phyloP scores from a whole-genome alignment of 1,139 yeast species.

The Kodamaea alishanica region DNA sequence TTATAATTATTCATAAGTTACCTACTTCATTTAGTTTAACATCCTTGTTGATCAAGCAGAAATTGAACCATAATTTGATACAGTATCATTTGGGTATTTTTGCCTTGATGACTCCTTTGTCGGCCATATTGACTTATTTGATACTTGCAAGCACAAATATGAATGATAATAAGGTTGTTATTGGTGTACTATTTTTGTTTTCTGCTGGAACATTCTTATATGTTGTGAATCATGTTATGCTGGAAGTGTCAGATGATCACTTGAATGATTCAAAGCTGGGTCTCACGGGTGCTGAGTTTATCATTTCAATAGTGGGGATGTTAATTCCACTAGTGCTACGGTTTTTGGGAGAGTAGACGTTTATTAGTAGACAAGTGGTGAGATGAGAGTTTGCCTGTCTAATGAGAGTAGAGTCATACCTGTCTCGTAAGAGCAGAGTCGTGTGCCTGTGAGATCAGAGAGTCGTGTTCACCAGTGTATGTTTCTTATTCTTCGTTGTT shows the following conservation, averaged over 20 bases:
- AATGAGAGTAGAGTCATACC: too few species aligned
- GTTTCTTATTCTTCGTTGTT: background rate
- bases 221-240: constrained; percentile 64
- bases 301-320: constrained; percentile 19
- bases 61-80: constrained; percentile 26
- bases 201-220: constrained; percentile 73
- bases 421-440: too few species aligned
- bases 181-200: constrained; percentile 54
- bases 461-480: too few species aligned
- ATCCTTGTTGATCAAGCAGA: constrained; percentile 49
- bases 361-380: constrained; percentile 7
- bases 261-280: constrained; percentile 1
- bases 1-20: constrained; percentile 66
- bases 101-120: constrained; percentile 51
- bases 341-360: constrained; percentile 9
- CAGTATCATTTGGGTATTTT: constrained; percentile 44
- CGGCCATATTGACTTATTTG: constrained; percentile 46
- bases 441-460: too few species aligned
- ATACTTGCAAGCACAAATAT: constrained; percentile 29
- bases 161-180: constrained; percentile 32
- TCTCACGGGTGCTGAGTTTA: constrained; percentile 13
- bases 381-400: constrained; percentile 3
- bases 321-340: constrained; percentile 17
- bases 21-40: constrained; percentile 73
- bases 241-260: constrained; percentile 25